Evolutionary conservation across 768 basidiomycete genomes (phyloP), one percentile per base, ranked within the genome.

Genomic region (Cystofilobasidium macerans): DNA sequence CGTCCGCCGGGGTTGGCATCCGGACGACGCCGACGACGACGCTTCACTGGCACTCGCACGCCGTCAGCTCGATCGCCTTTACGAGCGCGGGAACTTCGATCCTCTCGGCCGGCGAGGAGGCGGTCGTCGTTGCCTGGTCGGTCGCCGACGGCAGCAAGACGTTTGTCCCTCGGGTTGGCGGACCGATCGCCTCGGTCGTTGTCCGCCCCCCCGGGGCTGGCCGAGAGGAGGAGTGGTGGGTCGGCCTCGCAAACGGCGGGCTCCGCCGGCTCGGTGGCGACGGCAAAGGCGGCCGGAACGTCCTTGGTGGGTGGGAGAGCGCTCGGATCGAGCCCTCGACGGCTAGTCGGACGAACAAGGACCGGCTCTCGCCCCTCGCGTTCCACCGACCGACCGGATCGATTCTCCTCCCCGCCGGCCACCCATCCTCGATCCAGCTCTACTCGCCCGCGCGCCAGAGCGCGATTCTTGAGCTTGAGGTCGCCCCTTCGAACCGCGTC

Each of bases 71-170:
- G 0, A 75, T 99, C 32, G 80, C 85, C 0, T 99, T 98, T 75
- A 88, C 91, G 0, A 77, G 85, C 16, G 92, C 94, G 70, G 95
- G 95, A 16, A 86, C 90, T 11, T 94, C 95, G 75, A 77, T 99
- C 22, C 77, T 98, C 57, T 93, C 88, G 68, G 94, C 91, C 69
- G 95, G 95, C 53, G 90, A 95, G 75, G 95, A 98, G 75, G 83
- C 87, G 36, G 94, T 97, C 13, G 77, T 99, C n/a, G 93, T 98
- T 43, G 86, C 94, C 66, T 99, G 95, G 95, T 90, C 95, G 73
- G 75, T 99, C 47, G 86, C 89, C 69, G 84, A 86, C 0, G 88
- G 88, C 6, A 88, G 85, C 75, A 86, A 85, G 73, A 92, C 95
- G 75, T 98, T 89, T 73, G 83, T 98, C 1, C 92, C 95, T 36